phyloP scores from a whole-genome alignment of 2,329 filamentous ascomycete species.

The Diaporthe ampelina region DNA sequence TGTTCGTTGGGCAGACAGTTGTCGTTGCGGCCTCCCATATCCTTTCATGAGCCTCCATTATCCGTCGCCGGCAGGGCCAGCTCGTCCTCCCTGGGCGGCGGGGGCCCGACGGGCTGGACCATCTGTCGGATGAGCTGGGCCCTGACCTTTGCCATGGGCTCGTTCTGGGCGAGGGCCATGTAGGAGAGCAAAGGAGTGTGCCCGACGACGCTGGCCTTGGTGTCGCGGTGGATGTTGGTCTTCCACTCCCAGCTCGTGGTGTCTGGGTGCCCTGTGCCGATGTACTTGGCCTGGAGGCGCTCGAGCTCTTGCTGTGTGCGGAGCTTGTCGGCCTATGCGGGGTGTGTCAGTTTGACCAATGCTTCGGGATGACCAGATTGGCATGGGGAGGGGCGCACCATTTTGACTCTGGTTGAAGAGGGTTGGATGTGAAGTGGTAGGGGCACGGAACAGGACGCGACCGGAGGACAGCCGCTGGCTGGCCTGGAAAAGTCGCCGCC shows the following conservation, averaged over 20 bases:
- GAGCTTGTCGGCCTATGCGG: constrained; percentile 88
- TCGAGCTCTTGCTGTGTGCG: constrained; percentile 98
- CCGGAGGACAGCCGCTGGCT: neutral
- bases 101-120: constrained; percentile 72
- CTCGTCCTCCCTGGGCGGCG: constrained; percentile 68
- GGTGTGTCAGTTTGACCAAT: neutral
- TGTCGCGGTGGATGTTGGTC: constrained; percentile 95
- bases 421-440: neutral
- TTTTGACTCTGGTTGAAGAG: constrained; percentile 15
- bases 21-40: neutral
- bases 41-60: constrained; percentile 43
- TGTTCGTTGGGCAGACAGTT: neutral
- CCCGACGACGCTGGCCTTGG: constrained; percentile 88
- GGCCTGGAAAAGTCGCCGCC: neutral
- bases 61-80: constrained; percentile 30
- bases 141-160: constrained; percentile 84
- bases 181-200: constrained; percentile 91
- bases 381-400: constrained; percentile 17
- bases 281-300: constrained; percentile 93
- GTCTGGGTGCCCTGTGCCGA: constrained; percentile 96
- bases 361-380: neutral
- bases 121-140: constrained; percentile 86
- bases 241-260: constrained; percentile 98
- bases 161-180: constrained; percentile 90
- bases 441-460: neutral